Conservation (phyloP, 106 monocot species). For the Dactylorhiza incarnata region DNA sequence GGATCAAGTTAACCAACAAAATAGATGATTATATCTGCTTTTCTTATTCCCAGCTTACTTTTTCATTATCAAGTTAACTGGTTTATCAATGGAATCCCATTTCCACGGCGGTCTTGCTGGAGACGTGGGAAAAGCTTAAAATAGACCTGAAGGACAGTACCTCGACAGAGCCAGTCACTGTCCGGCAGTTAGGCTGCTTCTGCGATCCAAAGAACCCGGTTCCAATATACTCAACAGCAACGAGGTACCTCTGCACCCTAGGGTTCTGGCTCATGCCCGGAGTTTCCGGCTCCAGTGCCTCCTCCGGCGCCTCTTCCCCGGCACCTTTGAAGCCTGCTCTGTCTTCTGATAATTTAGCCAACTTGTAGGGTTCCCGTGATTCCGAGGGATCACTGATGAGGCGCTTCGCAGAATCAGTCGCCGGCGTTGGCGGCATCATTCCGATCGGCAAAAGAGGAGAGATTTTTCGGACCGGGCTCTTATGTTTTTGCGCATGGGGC, state of each 20-base stretch:
- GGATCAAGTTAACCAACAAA: neutral
- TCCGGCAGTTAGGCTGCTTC: constrained; percentile 43
- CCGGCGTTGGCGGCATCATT: neutral
- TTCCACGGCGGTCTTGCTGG: neutral
- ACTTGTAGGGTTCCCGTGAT: constrained; percentile 26
- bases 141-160: constrained; percentile 17
- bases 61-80: neutral
- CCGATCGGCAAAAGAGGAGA: neutral
- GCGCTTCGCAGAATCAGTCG: constrained; percentile 23
- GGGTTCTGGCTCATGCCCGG: constrained; percentile 29
- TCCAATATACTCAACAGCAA: constrained; percentile 90
- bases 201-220: constrained; percentile 81
- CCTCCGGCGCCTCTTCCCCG: neutral
- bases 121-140: neutral
- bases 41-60: neutral
- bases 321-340: neutral
- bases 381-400: constrained; percentile 12
- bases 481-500: no score
- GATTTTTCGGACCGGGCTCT: no score
- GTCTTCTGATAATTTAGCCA: constrained; percentile 13
- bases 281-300: neutral
- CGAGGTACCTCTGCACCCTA: constrained; percentile 67
- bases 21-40: neutral
- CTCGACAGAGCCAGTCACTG: constrained; percentile 68
- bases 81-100: no score